A percentile compares a stretch with the other conserved stretches of the same genome.
phyloP scores from a whole-genome alignment of 352 stramenopile genomes.

The Globisporangium barbulae region DNA sequence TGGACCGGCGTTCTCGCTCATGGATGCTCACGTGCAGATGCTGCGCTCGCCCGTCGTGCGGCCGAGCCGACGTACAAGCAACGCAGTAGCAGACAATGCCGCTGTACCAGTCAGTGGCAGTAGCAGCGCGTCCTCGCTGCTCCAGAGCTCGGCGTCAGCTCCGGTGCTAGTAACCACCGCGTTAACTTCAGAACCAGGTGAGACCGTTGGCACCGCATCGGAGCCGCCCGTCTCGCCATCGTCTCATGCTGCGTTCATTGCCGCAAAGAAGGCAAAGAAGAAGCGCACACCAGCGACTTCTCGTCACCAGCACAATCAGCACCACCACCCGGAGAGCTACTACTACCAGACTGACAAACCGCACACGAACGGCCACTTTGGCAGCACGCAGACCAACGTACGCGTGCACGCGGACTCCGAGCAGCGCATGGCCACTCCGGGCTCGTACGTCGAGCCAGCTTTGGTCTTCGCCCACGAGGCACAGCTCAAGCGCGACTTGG shows the following conservation, averaged over 20 bases:
- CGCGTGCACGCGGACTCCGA: slow-evolving; percentile 9
- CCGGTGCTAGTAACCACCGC: not conserved
- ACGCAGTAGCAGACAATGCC: not conserved
- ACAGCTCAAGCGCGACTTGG: slow-evolving; percentile 47
- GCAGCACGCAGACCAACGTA: slow-evolving; percentile 7
- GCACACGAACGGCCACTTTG: slow-evolving; percentile 21
- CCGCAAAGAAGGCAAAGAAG: slow-evolving; percentile 19
- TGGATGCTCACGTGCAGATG: slow-evolving; percentile 42
- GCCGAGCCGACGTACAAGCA: slow-evolving; percentile 35
- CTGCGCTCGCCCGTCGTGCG: slow-evolving; percentile 51
- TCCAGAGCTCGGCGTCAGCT: slow-evolving; percentile 8
- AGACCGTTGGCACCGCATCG: not conserved
- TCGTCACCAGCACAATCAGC: not conserved
- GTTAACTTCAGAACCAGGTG: not conserved
- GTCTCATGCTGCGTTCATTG: not conserved
- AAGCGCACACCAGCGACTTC: slow-evolving; percentile 19
- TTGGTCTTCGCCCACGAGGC: slow-evolving; percentile 36
- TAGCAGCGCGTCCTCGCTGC: slow-evolving; percentile 13
- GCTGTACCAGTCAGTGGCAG: not conserved
- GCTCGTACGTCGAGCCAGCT: slow-evolving; percentile 36
- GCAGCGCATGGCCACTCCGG: slow-evolving; percentile 10
- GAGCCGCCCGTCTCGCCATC: not conserved
- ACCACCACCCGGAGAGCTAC: slow-evolving; percentile 17
- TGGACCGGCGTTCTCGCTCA: slow-evolving; percentile 30
- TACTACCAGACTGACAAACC: slow-evolving; percentile 10